Evolutionary conservation across 140 eudicot species (phyloP), one percentile per base, ranked within the genome.

Genomic region (Oenanthe javanica): DNA sequence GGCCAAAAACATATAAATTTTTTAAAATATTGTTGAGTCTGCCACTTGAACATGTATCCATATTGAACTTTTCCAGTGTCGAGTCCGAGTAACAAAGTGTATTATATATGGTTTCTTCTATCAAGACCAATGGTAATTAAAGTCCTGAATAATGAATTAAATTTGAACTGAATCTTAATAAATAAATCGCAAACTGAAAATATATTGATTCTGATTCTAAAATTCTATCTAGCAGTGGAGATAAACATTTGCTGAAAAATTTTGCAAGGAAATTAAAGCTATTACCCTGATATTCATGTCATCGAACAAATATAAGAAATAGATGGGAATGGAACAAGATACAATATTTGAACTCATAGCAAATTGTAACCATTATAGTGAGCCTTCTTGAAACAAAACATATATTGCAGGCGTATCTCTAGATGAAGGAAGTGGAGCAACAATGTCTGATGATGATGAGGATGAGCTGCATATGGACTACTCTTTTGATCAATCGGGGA

Each of bases 401-500:
- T n/a, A 46, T 21, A 7, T n/a, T 74, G 49, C 83, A 94, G 98
- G 98, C 76, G 86, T 85, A 72, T 84, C 88, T 54, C 89, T 94
- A 46, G 96, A 91, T 43, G 98, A 94, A 79, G 97, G 97, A 81
- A 89, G 89, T 8, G 98, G 97, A 6, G 98, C 90, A 67, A 92
- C 97, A 0, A 94, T 94, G 98, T 92, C 98, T 1, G 98, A 94
- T 67, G 98, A 94, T 67, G 98, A 94, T 48, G 98, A 92, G 54
- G 98, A 94, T 79, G 98, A 92, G 59, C 83, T 90, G 82, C 91
- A 83, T 6, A 82, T 90, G 89, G 98, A 94, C 82, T 92, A 83
- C 82, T 84, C 93, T 3, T 84, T 94, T 70, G 42, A 67, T 80
- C 7, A 87, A 67, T 51, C 77, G 3, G 81, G 74, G 0, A 46